Conservation (phyloP, 2,329 filamentous ascomycete genomes). For the Cucurbitaria berberidis region DNA sequence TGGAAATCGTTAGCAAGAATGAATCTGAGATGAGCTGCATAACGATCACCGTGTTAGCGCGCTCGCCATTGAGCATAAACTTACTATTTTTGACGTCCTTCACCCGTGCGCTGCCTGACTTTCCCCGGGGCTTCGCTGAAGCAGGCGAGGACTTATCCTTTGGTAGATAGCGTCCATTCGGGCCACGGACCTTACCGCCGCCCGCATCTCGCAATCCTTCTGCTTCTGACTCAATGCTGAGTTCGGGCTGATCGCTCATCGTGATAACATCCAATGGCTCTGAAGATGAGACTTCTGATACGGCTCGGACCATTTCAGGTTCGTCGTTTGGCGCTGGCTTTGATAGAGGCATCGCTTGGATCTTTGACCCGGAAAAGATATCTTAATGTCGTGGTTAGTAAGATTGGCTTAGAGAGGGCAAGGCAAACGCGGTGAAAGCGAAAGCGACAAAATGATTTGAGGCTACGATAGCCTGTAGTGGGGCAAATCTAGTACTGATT, state of each 20-base stretch:
- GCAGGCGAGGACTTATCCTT: not conserved
- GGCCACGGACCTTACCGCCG: slow-evolving; percentile 21
- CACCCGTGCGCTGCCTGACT: not conserved
- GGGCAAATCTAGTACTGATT: not conserved
- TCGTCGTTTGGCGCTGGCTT: not conserved
- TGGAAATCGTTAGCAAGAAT: not conserved
- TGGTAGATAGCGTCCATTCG: slow-evolving; percentile 23
- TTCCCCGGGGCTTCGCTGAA: not conserved
- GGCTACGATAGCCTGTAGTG: not conserved
- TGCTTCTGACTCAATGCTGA: not conserved
- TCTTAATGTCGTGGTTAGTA: not conserved
- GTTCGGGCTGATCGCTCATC: not conserved
- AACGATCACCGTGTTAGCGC: not conserved
- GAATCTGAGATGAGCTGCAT: not conserved
- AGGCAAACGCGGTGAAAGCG: not conserved
- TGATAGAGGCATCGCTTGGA: not conserved
- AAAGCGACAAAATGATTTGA: not conserved
- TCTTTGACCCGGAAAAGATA: not conserved
- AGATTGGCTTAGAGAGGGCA: not conserved
- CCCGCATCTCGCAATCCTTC: slow-evolving; percentile 13
- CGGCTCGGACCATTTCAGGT: not conserved
- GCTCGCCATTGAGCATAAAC: not conserved
- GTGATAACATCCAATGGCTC: not conserved
- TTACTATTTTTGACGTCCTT: not conserved
- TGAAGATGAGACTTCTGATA: not conserved